Conservation (phyloP, 257 asterid species). For the Oldenlandia corymbosa region DNA sequence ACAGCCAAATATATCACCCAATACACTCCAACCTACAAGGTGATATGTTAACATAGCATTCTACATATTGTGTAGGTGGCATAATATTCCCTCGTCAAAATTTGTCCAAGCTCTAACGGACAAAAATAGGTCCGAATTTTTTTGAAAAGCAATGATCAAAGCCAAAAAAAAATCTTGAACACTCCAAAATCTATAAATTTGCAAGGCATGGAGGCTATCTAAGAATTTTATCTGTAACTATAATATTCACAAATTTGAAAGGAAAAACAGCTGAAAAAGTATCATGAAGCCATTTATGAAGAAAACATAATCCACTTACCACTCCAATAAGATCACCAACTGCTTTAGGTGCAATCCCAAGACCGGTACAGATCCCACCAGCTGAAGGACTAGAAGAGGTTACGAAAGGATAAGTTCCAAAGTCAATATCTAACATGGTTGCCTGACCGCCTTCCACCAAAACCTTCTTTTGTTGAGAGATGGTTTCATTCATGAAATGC, state of each 20-base stretch:
- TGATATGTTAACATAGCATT: no score
- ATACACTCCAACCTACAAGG: no score
- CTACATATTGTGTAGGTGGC: no score
- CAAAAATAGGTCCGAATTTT: not conserved
- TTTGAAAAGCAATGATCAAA: not conserved
- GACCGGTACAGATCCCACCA: slow-evolving; percentile 98
- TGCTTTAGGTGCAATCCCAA: slow-evolving; percentile 91
- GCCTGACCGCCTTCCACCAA: slow-evolving; percentile 99
- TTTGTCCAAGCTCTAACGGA: not conserved
- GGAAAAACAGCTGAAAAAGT: not conserved
- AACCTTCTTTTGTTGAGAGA: slow-evolving; percentile 55
- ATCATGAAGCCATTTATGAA: not conserved
- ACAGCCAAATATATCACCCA: no score
- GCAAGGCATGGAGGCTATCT: not conserved
- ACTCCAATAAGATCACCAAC: slow-evolving; percentile 94
- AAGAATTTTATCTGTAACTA: not conserved
- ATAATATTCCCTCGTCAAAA: no score
- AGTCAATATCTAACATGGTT: slow-evolving; percentile 90
- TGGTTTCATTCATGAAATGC: slow-evolving; percentile 73
- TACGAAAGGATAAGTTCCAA: slow-evolving; percentile 95
- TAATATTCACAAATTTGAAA: not conserved
- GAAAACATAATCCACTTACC: slow-evolving; percentile 44
- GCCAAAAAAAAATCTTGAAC: not conserved
- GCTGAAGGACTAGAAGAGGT: slow-evolving; percentile 98
- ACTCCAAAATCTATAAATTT: not conserved